Percentiles rank a stretch among this genome's conserved stretches.
Evolutionary conservation across 1,139 yeast species (phyloP).

Genomic region (Debaryomyces fabryi): DNA sequence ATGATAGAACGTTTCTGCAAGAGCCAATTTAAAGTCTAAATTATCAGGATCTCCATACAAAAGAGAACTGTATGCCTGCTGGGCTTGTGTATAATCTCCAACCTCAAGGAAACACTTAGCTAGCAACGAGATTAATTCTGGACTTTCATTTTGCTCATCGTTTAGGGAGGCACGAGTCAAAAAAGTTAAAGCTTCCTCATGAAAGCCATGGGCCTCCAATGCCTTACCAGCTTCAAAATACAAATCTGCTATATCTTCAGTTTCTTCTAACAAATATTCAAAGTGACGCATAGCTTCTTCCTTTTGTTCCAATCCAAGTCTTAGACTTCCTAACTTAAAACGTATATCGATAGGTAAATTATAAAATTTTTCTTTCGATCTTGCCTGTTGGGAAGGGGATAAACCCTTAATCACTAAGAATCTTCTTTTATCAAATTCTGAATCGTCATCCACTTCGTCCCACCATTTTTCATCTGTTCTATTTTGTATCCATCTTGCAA

Average conservation of each 20-base stretch:
- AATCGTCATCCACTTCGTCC: constrained; percentile 75
- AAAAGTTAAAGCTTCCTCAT: constrained; percentile 71
- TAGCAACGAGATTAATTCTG: constrained; percentile 60
- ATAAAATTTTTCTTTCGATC: constrained; percentile 36
- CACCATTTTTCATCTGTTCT: constrained; percentile 77
- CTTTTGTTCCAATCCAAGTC: constrained; percentile 64
- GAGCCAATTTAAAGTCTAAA: constrained; percentile 70
- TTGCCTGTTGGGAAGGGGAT: constrained; percentile 19
- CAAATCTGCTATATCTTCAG: constrained; percentile 70
- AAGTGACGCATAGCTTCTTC: constrained; percentile 73
- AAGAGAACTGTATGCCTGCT: constrained; percentile 59
- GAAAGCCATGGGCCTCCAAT: constrained; percentile 67
- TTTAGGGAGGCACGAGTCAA: constrained; percentile 55
- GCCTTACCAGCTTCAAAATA: constrained; percentile 76
- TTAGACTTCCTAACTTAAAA: constrained; percentile 71
- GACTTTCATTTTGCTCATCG: constrained; percentile 45
- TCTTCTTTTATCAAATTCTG: constrained; percentile 70
- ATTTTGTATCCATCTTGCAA: constrained; percentile 81
- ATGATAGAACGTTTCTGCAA: constrained; percentile 81
- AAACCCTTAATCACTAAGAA: constrained; percentile 32
- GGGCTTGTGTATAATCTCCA: constrained; percentile 72
- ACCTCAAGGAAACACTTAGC: constrained; percentile 80
- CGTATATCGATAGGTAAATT: constrained; percentile 84
- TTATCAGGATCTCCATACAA: constrained; percentile 62
- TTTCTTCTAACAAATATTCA: constrained; percentile 58